Percentiles rank a stretch among this genome's conserved stretches.
Conservation (phyloP, 1,284 basidiomycete genomes). For the Cronartium ribicola region DNA sequence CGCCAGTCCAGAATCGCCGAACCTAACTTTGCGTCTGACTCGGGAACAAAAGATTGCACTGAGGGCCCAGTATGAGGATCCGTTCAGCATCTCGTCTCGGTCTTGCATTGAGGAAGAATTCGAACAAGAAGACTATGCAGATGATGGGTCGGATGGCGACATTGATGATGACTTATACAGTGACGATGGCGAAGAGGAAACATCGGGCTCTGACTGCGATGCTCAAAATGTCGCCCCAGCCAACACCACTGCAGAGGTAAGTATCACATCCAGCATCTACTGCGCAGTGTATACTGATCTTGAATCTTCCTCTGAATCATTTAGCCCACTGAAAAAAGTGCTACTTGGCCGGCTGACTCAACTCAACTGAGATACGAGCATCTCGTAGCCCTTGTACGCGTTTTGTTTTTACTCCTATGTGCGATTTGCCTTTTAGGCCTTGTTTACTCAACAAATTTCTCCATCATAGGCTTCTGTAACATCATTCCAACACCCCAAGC, state of each 20-base stretch:
- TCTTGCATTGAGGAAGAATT: conserved; percentile 33
- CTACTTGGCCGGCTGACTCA: background rate
- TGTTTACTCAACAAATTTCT: background rate
- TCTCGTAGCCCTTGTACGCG: background rate
- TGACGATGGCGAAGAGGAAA: conserved; percentile 24
- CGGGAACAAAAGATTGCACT: conserved; percentile 29
- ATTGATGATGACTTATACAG: conserved; percentile 37
- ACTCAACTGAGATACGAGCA: background rate
- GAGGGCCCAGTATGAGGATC: conserved; percentile 23
- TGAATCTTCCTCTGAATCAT: too few species aligned
- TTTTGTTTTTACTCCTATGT: background rate
- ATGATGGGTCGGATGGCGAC: conserved; percentile 15
- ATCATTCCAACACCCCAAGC: background rate
- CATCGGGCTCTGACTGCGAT: conserved; percentile 4
- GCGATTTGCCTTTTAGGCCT: background rate
- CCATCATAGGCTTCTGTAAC: background rate
- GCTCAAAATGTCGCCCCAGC: background rate
- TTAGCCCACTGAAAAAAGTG: too few species aligned
- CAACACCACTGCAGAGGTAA: background rate
- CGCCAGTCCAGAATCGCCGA: conserved; percentile 8
- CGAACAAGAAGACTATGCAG: conserved; percentile 19
- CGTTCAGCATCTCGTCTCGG: conserved; percentile 30
- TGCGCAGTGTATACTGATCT: too few species aligned
- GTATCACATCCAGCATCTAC: too few species aligned
- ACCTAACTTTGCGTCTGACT: background rate